Percentiles rank a stretch among this genome's conserved stretches.
Conservation (phyloP, 768 basidiomycete genomes). For the Phlebiopsis flavidoalba region DNA sequence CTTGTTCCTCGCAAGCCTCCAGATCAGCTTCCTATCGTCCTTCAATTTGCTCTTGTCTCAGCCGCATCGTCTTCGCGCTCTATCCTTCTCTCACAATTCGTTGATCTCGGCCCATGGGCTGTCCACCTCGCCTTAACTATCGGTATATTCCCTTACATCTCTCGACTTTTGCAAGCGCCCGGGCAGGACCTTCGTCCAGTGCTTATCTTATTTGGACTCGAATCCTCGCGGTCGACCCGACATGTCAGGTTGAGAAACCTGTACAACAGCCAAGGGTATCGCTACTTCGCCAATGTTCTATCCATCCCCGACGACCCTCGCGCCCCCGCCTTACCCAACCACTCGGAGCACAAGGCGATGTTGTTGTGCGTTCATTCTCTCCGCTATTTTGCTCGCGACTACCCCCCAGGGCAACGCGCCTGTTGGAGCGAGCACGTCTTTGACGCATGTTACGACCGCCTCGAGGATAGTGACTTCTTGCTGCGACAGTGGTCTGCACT, state of each 20-base stretch:
- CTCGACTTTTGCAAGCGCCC: constrained; percentile 91
- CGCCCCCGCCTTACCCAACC: constrained; percentile 68
- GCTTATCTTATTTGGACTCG: constrained; percentile 97
- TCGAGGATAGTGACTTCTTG: constrained; percentile 89
- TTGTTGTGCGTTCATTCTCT: constrained; percentile 93
- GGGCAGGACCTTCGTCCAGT: constrained; percentile 95
- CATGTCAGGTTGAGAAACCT: constrained; percentile 91
- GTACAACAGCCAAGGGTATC: constrained; percentile 76
- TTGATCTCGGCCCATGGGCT: constrained; percentile 98
- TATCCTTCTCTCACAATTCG: constrained; percentile 96
- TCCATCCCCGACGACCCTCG: constrained; percentile 57
- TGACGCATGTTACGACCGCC: constrained; percentile 76
- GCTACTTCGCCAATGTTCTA: constrained; percentile 80
- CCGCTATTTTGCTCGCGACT: constrained; percentile 84
- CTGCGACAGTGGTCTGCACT: constrained; percentile 92
- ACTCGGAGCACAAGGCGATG: constrained; percentile 96
- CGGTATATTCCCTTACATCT: constrained; percentile 98
- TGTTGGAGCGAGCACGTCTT: constrained; percentile 81
- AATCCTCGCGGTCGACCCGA: constrained; percentile 92
- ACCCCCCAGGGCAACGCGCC: constrained; percentile 79
- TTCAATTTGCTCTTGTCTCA: constrained; percentile 97
- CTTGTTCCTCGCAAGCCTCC: constrained; percentile 88
- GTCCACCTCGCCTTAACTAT: constrained; percentile 94
- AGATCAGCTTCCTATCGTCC: constrained; percentile 94
- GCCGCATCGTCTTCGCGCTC: constrained; percentile 89